A percentile compares a stretch with the other conserved stretches of the same genome.
These are phyloP conservation scores for Mucor indicus DNA, from an alignment of 371 early-diverging fungal genomes.

Conservation along the genomic window DNA sequence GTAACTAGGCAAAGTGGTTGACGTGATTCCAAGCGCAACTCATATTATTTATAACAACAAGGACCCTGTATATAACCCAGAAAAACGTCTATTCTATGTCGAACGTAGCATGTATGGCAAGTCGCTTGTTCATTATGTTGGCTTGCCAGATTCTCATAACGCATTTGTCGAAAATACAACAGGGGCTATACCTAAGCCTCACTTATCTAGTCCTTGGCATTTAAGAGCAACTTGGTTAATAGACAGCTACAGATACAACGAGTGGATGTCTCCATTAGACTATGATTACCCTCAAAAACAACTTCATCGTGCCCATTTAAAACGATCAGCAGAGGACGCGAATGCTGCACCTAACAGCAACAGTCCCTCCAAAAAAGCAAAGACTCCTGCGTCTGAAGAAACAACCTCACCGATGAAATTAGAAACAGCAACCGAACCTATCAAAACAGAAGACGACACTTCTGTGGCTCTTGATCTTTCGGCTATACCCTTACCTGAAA, in stretches of 20 bases:
- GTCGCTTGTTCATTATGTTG: constrained; percentile 64
- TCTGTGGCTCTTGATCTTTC: constrained; percentile 15
- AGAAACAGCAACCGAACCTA: neutral
- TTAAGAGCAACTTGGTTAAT: constrained; percentile 65
- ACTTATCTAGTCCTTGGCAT: constrained; percentile 49
- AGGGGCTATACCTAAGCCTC: constrained; percentile 20
- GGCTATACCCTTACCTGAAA: constrained; percentile 33
- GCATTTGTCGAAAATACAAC: constrained; percentile 50
- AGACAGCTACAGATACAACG: constrained; percentile 66
- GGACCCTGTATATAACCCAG: constrained; percentile 8
- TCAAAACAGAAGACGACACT: neutral
- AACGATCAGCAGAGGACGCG: constrained; percentile 19
- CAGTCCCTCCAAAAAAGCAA: constrained; percentile 13
- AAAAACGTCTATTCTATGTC: constrained; percentile 27
- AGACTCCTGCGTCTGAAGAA: constrained; percentile 20
- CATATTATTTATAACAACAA: constrained; percentile 52
- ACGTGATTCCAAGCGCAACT: constrained; percentile 45
- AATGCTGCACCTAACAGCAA: neutral
- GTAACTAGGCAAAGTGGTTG: constrained; percentile 31
- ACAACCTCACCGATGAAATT: constrained; percentile 11
- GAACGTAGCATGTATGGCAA: constrained; percentile 40
- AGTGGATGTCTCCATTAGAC: constrained; percentile 75
- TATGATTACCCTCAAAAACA: constrained; percentile 34
- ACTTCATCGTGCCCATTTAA: constrained; percentile 15
- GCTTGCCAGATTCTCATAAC: constrained; percentile 74